phyloP scores from a whole-genome alignment of 345 rosid genomes.

The Gossypium longicalyx region DNA sequence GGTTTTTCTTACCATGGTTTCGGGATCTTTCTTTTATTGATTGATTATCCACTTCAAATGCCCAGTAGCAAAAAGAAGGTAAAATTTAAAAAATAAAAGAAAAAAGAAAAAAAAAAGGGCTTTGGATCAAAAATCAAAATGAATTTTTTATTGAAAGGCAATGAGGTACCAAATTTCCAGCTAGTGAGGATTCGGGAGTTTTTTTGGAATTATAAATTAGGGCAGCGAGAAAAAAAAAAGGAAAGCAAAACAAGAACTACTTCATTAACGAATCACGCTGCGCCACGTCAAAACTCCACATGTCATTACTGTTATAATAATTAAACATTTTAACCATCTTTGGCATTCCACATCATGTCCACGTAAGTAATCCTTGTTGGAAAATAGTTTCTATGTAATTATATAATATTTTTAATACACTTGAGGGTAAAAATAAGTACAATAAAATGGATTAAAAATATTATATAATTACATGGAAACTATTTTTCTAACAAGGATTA shows the following conservation, averaged over 20 bases:
- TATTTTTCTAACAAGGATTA: too few species aligned
- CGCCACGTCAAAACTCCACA: neutral
- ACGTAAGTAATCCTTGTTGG: too few species aligned
- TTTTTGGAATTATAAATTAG: neutral
- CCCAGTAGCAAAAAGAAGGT: neutral
- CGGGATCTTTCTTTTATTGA: slow-evolving; percentile 6
- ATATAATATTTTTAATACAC: too few species aligned
- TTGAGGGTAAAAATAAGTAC: too few species aligned
- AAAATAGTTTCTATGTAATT: too few species aligned
- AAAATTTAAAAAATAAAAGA: too few species aligned
- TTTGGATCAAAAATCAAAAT: neutral
- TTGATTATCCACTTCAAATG: slow-evolving; percentile 2
- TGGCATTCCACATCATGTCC: too few species aligned
- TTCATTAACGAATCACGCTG: neutral
- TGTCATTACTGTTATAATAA: too few species aligned
- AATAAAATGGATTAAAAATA: too few species aligned
- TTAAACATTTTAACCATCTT: too few species aligned
- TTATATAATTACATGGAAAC: too few species aligned
- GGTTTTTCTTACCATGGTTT: slow-evolving; percentile 19
- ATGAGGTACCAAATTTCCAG: neutral
- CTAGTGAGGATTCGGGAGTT: neutral
- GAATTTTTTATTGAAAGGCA: neutral
- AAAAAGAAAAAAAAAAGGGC: too few species aligned
- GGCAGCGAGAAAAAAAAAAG: neutral
- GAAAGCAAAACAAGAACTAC: neutral